A percentile compares a stretch with the other conserved stretches of the same genome.
These are phyloP conservation scores for Colletotrichum abscissum DNA, from an alignment of 2,329 filamentous ascomycete genomes.

Conservation along the genomic window DNA sequence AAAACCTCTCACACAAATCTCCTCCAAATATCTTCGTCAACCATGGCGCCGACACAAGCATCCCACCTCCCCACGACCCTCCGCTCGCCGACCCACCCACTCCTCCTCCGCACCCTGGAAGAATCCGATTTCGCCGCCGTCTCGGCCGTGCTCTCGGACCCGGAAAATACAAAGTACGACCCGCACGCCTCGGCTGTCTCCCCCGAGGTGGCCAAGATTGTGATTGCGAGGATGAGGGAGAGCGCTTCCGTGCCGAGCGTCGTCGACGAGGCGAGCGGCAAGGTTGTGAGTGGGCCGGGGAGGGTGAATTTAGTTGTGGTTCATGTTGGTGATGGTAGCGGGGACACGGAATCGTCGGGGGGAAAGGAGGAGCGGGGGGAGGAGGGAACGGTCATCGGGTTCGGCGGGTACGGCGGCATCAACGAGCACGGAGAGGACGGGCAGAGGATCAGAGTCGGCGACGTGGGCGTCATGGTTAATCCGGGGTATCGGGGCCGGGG, in stretches of 20 bases:
- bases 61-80: slow-evolving; percentile 40
- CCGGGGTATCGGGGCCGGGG: slow-evolving; percentile 39
- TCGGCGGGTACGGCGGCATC: slow-evolving; percentile 45
- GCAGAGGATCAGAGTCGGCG: slow-evolving; percentile 38
- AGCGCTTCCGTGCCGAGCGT: slow-evolving; percentile 41
- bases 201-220: slow-evolving; percentile 25
- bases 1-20: not conserved
- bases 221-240: slow-evolving; percentile 39
- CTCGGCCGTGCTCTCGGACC: slow-evolving; percentile 41
- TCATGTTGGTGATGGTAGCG: slow-evolving; percentile 1
- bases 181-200: slow-evolving; percentile 35
- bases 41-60: slow-evolving; percentile 32
- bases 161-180: slow-evolving; percentile 34
- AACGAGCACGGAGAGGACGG: slow-evolving; percentile 39
- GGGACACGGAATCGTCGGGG: not conserved
- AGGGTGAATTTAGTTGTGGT: slow-evolving; percentile 42
- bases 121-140: slow-evolving; percentile 37
- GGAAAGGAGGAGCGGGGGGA: not conserved
- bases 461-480: slow-evolving; percentile 43
- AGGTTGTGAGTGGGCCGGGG: slow-evolving; percentile 38
- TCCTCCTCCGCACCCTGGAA: slow-evolving; percentile 41
- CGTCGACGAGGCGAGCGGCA: slow-evolving; percentile 18
- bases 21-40: not conserved
- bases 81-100: slow-evolving; percentile 39
- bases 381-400: slow-evolving; percentile 38